A percentile compares a stretch with the other conserved stretches of the same genome.
phyloP scores from a whole-genome alignment of 2,329 filamentous ascomycete genomes.

The Dactylellina haptotyla region DNA sequence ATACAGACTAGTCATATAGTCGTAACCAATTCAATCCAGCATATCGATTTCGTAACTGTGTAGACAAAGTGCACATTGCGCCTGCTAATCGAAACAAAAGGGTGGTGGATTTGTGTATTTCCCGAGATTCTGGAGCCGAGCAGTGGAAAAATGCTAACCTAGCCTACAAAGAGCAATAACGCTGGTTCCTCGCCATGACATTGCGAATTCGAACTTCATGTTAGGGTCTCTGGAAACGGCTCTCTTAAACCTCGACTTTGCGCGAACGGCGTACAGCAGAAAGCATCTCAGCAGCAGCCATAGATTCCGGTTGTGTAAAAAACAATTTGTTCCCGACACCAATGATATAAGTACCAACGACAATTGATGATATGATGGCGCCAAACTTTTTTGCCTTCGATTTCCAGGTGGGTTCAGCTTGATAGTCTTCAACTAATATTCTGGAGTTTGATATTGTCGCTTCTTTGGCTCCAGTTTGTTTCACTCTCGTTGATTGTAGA shows the following conservation, averaged over 20 bases:
- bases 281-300: constrained; percentile 36
- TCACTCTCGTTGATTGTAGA: constrained; percentile 21
- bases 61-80: too few relatives aligned
- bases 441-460: not conserved
- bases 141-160: too few relatives aligned
- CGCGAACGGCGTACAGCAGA: constrained; percentile 41
- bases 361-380: constrained; percentile 9
- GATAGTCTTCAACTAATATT: not conserved
- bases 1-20: constrained; percentile 7
- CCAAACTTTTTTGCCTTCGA: constrained; percentile 6
- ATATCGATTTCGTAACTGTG: too few relatives aligned
- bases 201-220: too few relatives aligned
- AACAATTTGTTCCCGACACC: constrained; percentile 39
- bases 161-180: too few relatives aligned
- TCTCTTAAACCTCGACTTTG: not conserved
- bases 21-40: not conserved
- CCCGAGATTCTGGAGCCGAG: not conserved
- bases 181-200: too few relatives aligned
- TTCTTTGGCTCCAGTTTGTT: constrained; percentile 2
- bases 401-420: not conserved
- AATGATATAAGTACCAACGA: constrained; percentile 22
- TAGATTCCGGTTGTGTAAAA: constrained; percentile 26
- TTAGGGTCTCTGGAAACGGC: not conserved
- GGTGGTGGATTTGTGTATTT: not conserved
- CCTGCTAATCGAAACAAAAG: too few relatives aligned